A percentile compares a stretch with the other conserved stretches of the same genome.
Conservation (phyloP, 176 grass and related monocot species). For the Paspalum vaginatum region DNA sequence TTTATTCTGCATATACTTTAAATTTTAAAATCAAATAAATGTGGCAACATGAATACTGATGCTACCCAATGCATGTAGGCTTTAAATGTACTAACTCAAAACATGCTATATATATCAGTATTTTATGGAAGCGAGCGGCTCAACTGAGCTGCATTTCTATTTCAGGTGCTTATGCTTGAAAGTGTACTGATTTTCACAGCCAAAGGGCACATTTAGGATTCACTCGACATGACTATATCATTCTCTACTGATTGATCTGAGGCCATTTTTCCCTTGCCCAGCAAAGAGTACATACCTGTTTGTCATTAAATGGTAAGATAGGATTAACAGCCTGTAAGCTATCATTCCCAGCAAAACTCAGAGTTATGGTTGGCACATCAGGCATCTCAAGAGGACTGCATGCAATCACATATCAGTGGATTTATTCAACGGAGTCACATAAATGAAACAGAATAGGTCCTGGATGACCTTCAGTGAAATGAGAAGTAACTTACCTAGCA, state of each 20-base stretch:
- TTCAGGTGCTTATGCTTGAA: slow-evolving; percentile 1
- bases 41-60: background rate
- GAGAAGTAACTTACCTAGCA: slow-evolving; percentile 61
- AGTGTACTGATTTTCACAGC: background rate
- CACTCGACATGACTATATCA: slow-evolving; percentile 6
- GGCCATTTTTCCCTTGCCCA: background rate
- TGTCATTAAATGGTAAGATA: slow-evolving; percentile 46
- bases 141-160: background rate
- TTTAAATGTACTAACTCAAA: slow-evolving; percentile 12
- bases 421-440: background rate
- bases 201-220: slow-evolving; percentile 10
- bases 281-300: slow-evolving; percentile 60
- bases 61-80: background rate
- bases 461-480: slow-evolving; percentile 7
- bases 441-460: background rate
- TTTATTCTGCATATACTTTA: background rate
- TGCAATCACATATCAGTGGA: slow-evolving; percentile 37
- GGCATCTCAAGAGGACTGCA: slow-evolving; percentile 69
- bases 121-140: slow-evolving; percentile 6
- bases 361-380: slow-evolving; percentile 66
- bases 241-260: background rate
- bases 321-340: slow-evolving; percentile 80
- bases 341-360: slow-evolving; percentile 73
- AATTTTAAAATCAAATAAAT: slow-evolving; percentile 6
- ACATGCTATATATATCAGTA: background rate